Conservation (phyloP, 2,329 filamentous ascomycete species). For the Curvularia verruculosa region DNA sequence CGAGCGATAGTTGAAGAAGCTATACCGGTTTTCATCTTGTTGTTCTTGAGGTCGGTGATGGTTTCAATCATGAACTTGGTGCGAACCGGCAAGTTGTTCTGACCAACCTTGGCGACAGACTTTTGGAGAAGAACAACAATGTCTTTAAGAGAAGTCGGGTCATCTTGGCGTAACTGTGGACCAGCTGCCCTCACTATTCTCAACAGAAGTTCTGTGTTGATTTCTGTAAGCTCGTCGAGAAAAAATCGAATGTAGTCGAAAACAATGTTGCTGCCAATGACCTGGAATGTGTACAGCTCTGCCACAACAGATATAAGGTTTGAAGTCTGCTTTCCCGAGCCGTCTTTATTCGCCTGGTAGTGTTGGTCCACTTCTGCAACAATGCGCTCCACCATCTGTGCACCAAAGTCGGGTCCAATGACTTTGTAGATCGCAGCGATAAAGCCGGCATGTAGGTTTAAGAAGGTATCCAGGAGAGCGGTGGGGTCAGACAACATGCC, state of each 20-base stretch:
- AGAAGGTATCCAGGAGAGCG: constrained; percentile 81
- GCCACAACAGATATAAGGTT: constrained; percentile 85
- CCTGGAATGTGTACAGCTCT: constrained; percentile 90
- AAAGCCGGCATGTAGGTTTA: constrained; percentile 90
- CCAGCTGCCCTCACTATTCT: constrained; percentile 82
- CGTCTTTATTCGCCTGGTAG: constrained; percentile 56
- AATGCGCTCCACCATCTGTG: constrained; percentile 79
- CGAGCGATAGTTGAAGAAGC: constrained; percentile 73
- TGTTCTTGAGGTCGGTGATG: constrained; percentile 93
- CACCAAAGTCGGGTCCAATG: constrained; percentile 86
- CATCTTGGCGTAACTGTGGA: constrained; percentile 82
- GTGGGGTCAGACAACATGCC: constrained; percentile 81
- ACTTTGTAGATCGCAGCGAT: constrained; percentile 86
- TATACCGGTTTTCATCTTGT: constrained; percentile 78
- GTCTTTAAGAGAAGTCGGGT: constrained; percentile 85
- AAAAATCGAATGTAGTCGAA: constrained; percentile 90
- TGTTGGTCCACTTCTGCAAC: constrained; percentile 75
- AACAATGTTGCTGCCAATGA: constrained; percentile 79
- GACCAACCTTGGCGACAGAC: constrained; percentile 69
- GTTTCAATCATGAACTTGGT: constrained; percentile 98
- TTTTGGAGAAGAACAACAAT: constrained; percentile 81
- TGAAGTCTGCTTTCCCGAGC: constrained; percentile 62
- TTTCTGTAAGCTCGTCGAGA: constrained; percentile 75
- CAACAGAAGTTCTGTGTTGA: constrained; percentile 86
- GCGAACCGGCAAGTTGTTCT: constrained; percentile 76